Conservation (phyloP, 2,329 filamentous ascomycete genomes). For the Cordyceps javanica region DNA sequence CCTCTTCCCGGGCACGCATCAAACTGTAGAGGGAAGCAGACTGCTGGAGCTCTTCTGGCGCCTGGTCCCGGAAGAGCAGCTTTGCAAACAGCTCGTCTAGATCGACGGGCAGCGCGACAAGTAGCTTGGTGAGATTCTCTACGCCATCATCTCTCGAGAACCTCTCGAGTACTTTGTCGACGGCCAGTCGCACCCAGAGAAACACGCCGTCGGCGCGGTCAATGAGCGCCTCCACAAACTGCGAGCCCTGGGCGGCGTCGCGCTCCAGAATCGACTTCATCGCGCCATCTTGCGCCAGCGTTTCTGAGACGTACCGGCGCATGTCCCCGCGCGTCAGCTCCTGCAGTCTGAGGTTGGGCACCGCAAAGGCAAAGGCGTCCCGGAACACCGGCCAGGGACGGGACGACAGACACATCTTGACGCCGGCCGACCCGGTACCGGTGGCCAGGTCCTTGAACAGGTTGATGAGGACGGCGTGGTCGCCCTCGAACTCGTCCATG, state of each 20-base stretch:
- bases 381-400: slow-evolving; percentile 25
- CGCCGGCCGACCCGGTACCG: slow-evolving; percentile 10
- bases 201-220: slow-evolving; percentile 27
- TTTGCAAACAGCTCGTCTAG: slow-evolving; percentile 25
- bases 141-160: slow-evolving; percentile 9
- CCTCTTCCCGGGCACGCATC: slow-evolving; percentile 25
- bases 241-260: not conserved
- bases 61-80: slow-evolving; percentile 25
- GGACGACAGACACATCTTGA: slow-evolving; percentile 29
- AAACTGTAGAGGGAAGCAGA: slow-evolving; percentile 24
- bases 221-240: slow-evolving; percentile 17
- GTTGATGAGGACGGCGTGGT: slow-evolving; percentile 22
- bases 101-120: slow-evolving; percentile 20
- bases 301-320: slow-evolving; percentile 20
- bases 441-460: slow-evolving; percentile 22
- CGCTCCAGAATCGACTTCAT: slow-evolving; percentile 15
- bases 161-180: slow-evolving; percentile 22
- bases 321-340: slow-evolving; percentile 24
- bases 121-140: not conserved
- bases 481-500: slow-evolving; percentile 28
- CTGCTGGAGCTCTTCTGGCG: slow-evolving; percentile 13
- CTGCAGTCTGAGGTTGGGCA: slow-evolving; percentile 23
- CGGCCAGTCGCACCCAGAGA: slow-evolving; percentile 27
- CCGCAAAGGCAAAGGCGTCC: slow-evolving; percentile 19
- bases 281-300: slow-evolving; percentile 14